These are phyloP conservation scores for Syncephalis plumigaleata DNA, from an alignment of 371 early-diverging fungal genomes.

Conservation along the genomic window DNA sequence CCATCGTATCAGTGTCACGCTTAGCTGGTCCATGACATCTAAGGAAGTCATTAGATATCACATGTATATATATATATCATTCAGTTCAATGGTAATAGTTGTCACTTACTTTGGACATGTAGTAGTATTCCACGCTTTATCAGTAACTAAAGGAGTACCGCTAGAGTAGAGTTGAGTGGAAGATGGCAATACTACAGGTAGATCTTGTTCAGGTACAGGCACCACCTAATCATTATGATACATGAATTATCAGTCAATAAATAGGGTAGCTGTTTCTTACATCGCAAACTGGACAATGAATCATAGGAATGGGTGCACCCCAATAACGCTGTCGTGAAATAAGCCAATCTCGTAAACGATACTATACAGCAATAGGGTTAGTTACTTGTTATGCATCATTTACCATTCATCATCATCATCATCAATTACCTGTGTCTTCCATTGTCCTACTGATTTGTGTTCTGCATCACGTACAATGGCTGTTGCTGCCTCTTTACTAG, in stretches of 20 bases:
- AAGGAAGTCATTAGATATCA: neutral
- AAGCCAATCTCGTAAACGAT: slow-evolving; percentile 90
- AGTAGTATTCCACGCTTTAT: slow-evolving; percentile 41
- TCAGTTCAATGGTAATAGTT: neutral
- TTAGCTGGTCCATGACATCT: slow-evolving; percentile 55
- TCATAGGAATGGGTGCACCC: slow-evolving; percentile 98
- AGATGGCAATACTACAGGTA: slow-evolving; percentile 60
- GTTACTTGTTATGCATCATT: neutral
- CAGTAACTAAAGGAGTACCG: slow-evolving; percentile 41
- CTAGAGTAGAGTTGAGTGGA: slow-evolving; percentile 47
- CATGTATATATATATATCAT: neutral
- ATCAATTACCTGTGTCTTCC: slow-evolving; percentile 33
- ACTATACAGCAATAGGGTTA: slow-evolving; percentile 15
- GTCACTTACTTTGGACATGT: slow-evolving; percentile 52
- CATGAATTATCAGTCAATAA: slow-evolving; percentile 1
- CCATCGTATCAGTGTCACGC: slow-evolving; percentile 88
- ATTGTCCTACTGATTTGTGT: slow-evolving; percentile 23
- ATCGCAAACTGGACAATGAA: slow-evolving; percentile 73
- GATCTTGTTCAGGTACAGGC: slow-evolving; percentile 64
- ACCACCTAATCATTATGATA: slow-evolving; percentile 23
- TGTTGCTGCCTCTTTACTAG: slow-evolving; percentile 33
- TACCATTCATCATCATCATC: neutral
- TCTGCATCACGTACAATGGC: slow-evolving; percentile 32
- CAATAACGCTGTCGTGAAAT: slow-evolving; percentile 96
- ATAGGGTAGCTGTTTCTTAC: slow-evolving; percentile 12